Percentiles rank a stretch among this genome's conserved stretches.
These are phyloP conservation scores for Sporothrix pseudoabietina DNA, from an alignment of 2,329 filamentous ascomycete species.

Conservation along the genomic window DNA sequence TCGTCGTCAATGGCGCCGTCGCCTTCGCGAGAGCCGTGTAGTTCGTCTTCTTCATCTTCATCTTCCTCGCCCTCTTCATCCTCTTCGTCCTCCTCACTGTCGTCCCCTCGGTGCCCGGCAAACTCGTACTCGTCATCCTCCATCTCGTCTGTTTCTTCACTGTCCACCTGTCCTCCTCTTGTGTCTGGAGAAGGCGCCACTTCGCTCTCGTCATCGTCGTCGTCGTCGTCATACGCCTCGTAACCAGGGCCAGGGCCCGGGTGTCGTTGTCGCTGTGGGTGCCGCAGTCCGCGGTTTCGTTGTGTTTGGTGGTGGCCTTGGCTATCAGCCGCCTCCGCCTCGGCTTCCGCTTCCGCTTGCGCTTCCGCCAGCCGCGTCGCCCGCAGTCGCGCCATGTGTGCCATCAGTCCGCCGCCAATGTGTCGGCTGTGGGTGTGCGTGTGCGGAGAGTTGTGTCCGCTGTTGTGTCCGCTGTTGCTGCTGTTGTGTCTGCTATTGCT, in stretches of 20 bases:
- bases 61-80: constrained; percentile 32
- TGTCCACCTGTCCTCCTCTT: constrained; percentile 28
- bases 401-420: neutral
- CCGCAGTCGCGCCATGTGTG: neutral
- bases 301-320: no score
- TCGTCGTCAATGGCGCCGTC: constrained; percentile 32
- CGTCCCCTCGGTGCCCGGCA: constrained; percentile 6
- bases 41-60: constrained; percentile 31
- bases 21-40: constrained; percentile 29
- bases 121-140: constrained; percentile 30
- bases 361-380: neutral
- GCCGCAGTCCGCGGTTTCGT: neutral
- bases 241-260: neutral
- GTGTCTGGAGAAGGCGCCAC: neutral
- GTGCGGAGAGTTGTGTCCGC: neutral
- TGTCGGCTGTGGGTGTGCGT: neutral
- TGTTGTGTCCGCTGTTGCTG: neutral
- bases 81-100: constrained; percentile 33
- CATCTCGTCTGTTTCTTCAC: constrained; percentile 35
- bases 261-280: neutral
- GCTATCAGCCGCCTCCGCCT: neutral
- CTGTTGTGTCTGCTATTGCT: no score
- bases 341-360: no score
- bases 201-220: neutral
- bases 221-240: neutral